These are phyloP conservation scores for Malassezia caprae DNA, from an alignment of 1,284 basidiomycete genomes.

Conservation along the genomic window DNA sequence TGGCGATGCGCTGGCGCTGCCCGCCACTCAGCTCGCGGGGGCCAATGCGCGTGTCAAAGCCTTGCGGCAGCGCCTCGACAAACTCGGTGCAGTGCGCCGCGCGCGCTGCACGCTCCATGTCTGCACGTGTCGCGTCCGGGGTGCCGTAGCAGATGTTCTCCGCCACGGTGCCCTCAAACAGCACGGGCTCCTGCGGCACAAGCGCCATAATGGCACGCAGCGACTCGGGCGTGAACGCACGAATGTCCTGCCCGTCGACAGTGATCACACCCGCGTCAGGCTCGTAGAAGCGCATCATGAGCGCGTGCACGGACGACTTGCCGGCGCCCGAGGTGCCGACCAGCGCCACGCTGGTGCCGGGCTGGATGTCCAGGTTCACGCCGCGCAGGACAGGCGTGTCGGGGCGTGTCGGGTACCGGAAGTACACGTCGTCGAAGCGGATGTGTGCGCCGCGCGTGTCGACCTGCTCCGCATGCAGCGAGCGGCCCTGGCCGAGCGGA, in stretches of 20 bases:
- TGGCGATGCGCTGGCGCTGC: slow-evolving; percentile 53
- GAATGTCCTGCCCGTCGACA: slow-evolving; percentile 81
- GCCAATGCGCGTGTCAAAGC: slow-evolving; percentile 61
- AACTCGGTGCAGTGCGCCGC: slow-evolving; percentile 85
- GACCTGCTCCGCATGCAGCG: slow-evolving; percentile 10
- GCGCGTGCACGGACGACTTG: slow-evolving; percentile 79
- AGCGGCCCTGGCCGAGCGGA: slow-evolving; percentile 24
- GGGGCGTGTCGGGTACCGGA: slow-evolving; percentile 49
- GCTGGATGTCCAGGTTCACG: slow-evolving; percentile 46
- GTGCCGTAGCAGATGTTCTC: slow-evolving; percentile 83
- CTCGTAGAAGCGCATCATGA: slow-evolving; percentile 86
- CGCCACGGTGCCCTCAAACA: slow-evolving; percentile 68
- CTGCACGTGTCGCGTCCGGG: slow-evolving; percentile 61
- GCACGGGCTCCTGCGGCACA: slow-evolving; percentile 42
- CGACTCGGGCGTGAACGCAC: slow-evolving; percentile 60
- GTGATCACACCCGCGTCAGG: slow-evolving; percentile 69
- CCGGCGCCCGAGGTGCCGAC: slow-evolving; percentile 49
- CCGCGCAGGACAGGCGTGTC: slow-evolving; percentile 46
- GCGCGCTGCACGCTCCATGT: slow-evolving; percentile 76
- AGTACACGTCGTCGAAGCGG: slow-evolving; percentile 49
- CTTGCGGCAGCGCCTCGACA: slow-evolving; percentile 78
- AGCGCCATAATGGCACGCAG: slow-evolving; percentile 38
- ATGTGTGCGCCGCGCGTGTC: slow-evolving; percentile 29
- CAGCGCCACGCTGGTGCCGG: slow-evolving; percentile 45
- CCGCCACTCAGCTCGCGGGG: slow-evolving; percentile 49